These are phyloP conservation scores for Arachis stenosperma DNA, from an alignment of 306 rosid species.

Conservation along the genomic window DNA sequence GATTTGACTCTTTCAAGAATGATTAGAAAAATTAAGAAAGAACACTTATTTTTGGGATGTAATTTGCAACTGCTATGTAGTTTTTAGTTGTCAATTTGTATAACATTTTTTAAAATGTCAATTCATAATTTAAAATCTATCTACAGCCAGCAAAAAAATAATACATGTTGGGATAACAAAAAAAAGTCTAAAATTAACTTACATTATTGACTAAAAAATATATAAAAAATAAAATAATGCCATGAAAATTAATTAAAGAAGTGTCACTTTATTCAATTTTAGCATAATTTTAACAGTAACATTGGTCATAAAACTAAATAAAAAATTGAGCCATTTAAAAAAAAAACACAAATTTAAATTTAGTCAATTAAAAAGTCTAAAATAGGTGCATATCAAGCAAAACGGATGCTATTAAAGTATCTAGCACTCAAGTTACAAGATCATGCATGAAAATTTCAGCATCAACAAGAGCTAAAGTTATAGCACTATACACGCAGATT, in stretches of 20 bases:
- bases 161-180: background rate
- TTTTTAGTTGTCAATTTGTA: too few relatives aligned
- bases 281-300: conserved; percentile 87
- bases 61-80: too few relatives aligned
- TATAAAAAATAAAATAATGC: too few relatives aligned
- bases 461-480: conserved; percentile 59
- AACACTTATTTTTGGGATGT: too few relatives aligned
- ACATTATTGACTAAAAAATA: too few relatives aligned
- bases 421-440: conserved; percentile 53
- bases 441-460: conserved; percentile 74
- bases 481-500: conserved; percentile 86
- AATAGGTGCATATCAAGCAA: conserved; percentile 71
- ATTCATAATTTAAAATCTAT: conserved; percentile 84
- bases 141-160: conserved; percentile 40
- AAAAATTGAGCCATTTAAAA: background rate
- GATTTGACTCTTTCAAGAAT: too few relatives aligned
- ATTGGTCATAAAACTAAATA: conserved; percentile 58
- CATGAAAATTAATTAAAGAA: conserved; percentile 55
- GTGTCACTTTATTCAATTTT: conserved; percentile 80
- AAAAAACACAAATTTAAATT: conserved; percentile 15
- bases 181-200: conserved; percentile 32
- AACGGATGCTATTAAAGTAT: conserved; percentile 72
- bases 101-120: too few relatives aligned
- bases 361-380: conserved; percentile 16
- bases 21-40: too few relatives aligned